phyloP scores from a whole-genome alignment of 1,139 yeast genomes.

The Taphrina communis region DNA sequence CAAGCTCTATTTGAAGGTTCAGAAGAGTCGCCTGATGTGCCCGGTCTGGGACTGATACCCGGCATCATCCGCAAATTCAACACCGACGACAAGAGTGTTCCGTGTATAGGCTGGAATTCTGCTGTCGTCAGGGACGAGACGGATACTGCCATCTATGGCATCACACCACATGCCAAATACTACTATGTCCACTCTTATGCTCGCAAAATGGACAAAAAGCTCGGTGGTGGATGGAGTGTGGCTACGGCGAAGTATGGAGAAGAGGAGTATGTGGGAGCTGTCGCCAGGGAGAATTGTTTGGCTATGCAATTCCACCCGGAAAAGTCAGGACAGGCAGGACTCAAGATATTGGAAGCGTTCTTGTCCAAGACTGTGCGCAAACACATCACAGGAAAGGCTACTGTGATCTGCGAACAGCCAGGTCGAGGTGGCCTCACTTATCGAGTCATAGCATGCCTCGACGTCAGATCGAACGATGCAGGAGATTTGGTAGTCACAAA shows the following conservation, averaged over 20 bases:
- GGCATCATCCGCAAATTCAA: slow-evolving; percentile 66
- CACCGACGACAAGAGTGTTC: slow-evolving; percentile 75
- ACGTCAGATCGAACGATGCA: slow-evolving; percentile 89
- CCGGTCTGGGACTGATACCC: slow-evolving; percentile 64
- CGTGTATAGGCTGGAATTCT: slow-evolving; percentile 94
- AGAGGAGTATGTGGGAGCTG: slow-evolving; percentile 83
- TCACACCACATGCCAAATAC: slow-evolving; percentile 71
- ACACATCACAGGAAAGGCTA: slow-evolving; percentile 47
- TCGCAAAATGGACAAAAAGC: slow-evolving; percentile 47
- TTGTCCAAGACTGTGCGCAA: slow-evolving; percentile 57
- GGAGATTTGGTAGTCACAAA: slow-evolving; percentile 97
- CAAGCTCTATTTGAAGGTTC: slow-evolving; percentile 80
- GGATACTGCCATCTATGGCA: slow-evolving; percentile 60
- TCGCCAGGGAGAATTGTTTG: slow-evolving; percentile 74
- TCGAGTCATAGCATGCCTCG: slow-evolving; percentile 92
- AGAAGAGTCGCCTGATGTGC: slow-evolving; percentile 69
- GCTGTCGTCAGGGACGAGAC: slow-evolving; percentile 49
- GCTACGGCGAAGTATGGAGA: slow-evolving; percentile 77
- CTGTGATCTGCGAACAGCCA: slow-evolving; percentile 36
- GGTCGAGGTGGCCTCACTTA: slow-evolving; percentile 69
- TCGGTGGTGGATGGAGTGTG: slow-evolving; percentile 70
- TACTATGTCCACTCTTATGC: slow-evolving; percentile 89
- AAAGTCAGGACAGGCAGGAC: slow-evolving; percentile 89
- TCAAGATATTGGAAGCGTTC: slow-evolving; percentile 74
- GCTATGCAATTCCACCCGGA: slow-evolving; percentile 99